phyloP scores from a whole-genome alignment of 2,329 filamentous ascomycete species.

The Calycina herbarum region DNA sequence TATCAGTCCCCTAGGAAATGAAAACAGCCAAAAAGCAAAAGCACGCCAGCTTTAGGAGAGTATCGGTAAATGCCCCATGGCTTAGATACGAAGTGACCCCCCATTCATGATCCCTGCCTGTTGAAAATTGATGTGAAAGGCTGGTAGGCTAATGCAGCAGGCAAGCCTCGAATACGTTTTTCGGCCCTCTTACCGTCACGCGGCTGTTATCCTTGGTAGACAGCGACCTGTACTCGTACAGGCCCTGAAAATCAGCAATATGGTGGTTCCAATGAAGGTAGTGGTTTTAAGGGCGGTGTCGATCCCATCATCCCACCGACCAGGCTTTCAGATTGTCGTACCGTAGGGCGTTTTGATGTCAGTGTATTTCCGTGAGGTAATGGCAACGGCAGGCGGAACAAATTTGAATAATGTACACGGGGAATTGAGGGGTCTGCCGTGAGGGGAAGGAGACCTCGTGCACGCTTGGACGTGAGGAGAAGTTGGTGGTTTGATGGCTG shows the following conservation, averaged over 20 bases:
- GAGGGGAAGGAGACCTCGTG: slow-evolving; percentile 35
- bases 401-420: background rate
- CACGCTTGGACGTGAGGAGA: slow-evolving; percentile 17
- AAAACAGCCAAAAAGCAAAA: background rate
- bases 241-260: slow-evolving; percentile 5
- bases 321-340: slow-evolving; percentile 7
- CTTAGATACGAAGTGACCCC: slow-evolving; percentile 19
- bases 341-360: background rate
- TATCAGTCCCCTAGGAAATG: background rate
- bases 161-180: slow-evolving; percentile 14
- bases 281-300: slow-evolving; percentile 12
- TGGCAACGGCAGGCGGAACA: slow-evolving; percentile 12
- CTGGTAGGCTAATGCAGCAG: slow-evolving; percentile 14
- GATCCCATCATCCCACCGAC: slow-evolving; percentile 10
- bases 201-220: slow-evolving; percentile 8
- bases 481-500: slow-evolving; percentile 13
- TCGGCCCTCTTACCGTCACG: slow-evolving; percentile 22
- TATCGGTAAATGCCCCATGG: background rate
- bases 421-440: slow-evolving; percentile 41
- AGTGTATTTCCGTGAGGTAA: slow-evolving; percentile 29
- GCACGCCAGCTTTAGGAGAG: background rate
- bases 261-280: background rate
- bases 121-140: background rate
- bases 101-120: slow-evolving; percentile 17
- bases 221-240: slow-evolving; percentile 9